Evolutionary conservation across 192 early-diverging fungal species (phyloP).

Genomic region (Podochytrium sp.): DNA sequence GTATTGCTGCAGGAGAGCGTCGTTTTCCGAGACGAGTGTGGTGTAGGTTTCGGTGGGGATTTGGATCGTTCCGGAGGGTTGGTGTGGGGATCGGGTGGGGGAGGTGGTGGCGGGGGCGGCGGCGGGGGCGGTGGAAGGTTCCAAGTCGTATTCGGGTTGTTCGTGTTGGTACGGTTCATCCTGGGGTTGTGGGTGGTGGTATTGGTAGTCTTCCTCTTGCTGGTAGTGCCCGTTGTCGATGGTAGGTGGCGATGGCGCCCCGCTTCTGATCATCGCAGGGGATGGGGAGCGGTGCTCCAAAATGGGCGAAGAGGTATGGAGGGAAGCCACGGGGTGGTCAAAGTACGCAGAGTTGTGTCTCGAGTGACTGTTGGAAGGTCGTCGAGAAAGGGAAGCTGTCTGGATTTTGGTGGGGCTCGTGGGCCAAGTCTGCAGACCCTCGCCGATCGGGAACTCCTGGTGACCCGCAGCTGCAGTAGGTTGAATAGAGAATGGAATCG

Average conservation of each 20-base stretch:
- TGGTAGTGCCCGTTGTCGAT: too few species aligned
- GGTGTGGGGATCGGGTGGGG: too few species aligned
- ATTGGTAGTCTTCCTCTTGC: not conserved
- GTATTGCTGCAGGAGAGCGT: not conserved
- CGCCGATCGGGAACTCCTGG: not conserved
- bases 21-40: constrained; percentile 12
- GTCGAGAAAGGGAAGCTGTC: not conserved
- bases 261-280: too few species aligned
- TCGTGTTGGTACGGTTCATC: not conserved
- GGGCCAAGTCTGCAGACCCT: constrained; percentile 25
- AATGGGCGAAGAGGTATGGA: not conserved
- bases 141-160: not conserved
- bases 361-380: not conserved
- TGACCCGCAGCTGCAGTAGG: too few species aligned
- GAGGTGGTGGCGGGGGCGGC: not conserved
- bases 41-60: not conserved
- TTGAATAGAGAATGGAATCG: constrained; percentile 3
- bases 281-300: not conserved
- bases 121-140: not conserved
- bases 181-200: not conserved
- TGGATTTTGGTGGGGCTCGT: constrained; percentile 14
- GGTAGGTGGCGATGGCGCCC: too few species aligned
- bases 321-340: too few species aligned
- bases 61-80: constrained; percentile 5
- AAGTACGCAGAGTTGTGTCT: too few species aligned